Percentiles rank a stretch among this genome's conserved stretches.
These are phyloP conservation scores for Chrysosporium keratinophilum DNA, from an alignment of 2,329 filamentous ascomycete genomes.

Conservation along the genomic window DNA sequence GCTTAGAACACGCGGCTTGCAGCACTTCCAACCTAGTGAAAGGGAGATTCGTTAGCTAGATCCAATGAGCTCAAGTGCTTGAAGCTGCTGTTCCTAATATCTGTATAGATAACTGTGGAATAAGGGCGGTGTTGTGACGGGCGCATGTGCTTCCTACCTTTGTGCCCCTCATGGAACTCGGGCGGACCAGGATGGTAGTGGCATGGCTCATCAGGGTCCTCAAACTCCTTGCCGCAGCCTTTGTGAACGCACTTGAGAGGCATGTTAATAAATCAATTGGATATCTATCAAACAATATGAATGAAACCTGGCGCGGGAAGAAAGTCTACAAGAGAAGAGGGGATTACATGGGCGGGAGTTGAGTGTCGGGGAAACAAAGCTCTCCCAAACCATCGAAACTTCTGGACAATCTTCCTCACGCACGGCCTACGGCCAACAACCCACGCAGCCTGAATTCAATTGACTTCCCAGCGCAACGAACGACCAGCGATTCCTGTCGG, in stretches of 20 bases:
- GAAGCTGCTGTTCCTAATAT: not conserved
- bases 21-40: conserved; percentile 85
- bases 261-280: conserved; percentile 20
- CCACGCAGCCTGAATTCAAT: not conserved
- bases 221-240: conserved; percentile 82
- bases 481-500: not conserved
- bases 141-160: conserved; percentile 53
- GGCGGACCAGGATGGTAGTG: conserved; percentile 88
- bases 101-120: not conserved
- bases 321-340: not conserved
- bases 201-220: conserved; percentile 72
- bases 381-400: conserved; percentile 14
- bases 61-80: not conserved
- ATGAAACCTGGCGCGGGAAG: not conserved
- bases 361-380: not conserved
- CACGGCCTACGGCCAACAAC: not conserved
- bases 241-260: conserved; percentile 80
- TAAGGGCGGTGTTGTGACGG: conserved; percentile 4
- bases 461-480: not conserved
- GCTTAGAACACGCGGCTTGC: conserved; percentile 89
- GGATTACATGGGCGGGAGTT: not conserved
- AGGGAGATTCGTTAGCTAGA: conserved; percentile 5
- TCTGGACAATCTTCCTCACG: conserved; percentile 13
- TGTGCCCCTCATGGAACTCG: conserved; percentile 94
- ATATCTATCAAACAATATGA: not conserved